These are phyloP conservation scores for Botrytis squamosa DNA, from an alignment of 2,329 filamentous ascomycete species.

Conservation along the genomic window DNA sequence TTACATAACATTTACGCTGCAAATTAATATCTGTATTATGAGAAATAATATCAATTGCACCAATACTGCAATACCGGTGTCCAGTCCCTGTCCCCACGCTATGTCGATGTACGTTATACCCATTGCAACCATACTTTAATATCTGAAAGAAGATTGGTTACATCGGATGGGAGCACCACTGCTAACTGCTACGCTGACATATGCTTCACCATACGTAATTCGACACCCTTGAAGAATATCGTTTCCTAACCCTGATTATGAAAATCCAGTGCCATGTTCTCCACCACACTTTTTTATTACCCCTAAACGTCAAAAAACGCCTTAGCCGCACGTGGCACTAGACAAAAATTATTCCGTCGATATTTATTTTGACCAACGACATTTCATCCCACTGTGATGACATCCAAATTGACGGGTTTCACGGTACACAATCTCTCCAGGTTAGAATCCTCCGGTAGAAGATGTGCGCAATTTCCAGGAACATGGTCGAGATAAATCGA, in stretches of 20 bases:
- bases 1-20: background rate
- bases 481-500: background rate
- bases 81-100: background rate
- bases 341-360: background rate
- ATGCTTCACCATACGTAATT: background rate
- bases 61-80: background rate
- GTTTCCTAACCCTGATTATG: background rate
- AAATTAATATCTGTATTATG: background rate
- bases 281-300: background rate
- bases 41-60: background rate
- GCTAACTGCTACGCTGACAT: background rate
- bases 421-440: background rate
- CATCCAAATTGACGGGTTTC: background rate
- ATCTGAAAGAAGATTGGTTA: background rate
- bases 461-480: conserved; percentile 1
- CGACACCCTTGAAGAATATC: background rate
- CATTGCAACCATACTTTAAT: background rate
- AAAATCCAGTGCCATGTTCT: background rate
- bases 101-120: background rate
- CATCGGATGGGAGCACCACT: background rate
- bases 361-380: background rate
- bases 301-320: background rate
- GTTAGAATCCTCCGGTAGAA: conserved; percentile 4
- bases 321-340: background rate
- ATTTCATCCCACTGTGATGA: conserved; percentile 1